phyloP scores from a whole-genome alignment of 176 grass and related monocot species.

The Aechmea fasciata region DNA sequence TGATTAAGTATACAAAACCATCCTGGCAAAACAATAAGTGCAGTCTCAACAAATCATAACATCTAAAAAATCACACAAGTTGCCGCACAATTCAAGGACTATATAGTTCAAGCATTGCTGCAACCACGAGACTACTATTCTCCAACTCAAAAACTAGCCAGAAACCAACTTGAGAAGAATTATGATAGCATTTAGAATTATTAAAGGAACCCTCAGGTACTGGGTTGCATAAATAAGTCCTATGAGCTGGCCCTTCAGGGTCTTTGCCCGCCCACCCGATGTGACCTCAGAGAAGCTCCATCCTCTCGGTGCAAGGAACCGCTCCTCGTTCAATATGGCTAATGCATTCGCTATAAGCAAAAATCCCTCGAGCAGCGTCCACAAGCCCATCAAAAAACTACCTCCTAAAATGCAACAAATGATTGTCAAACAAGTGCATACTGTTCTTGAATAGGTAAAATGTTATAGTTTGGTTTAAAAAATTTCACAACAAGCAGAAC shows the following conservation, averaged over 20 bases:
- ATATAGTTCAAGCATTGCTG: background rate
- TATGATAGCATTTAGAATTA: slow-evolving; percentile 68
- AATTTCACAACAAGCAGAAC: too few relatives aligned
- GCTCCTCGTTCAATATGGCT: slow-evolving; percentile 78
- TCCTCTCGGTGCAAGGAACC: slow-evolving; percentile 61
- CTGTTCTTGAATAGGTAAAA: too few relatives aligned
- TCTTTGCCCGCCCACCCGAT: slow-evolving; percentile 51
- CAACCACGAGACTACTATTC: background rate
- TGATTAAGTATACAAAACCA: too few relatives aligned
- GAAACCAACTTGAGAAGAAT: slow-evolving; percentile 70
- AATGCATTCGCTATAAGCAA: slow-evolving; percentile 71
- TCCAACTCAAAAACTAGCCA: slow-evolving; percentile 27
- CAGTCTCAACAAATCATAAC: too few relatives aligned
- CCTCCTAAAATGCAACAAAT: too few relatives aligned
- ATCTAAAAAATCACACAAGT: too few relatives aligned
- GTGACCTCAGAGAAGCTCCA: slow-evolving; percentile 90
- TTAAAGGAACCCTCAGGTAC: slow-evolving; percentile 63
- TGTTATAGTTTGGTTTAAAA: too few relatives aligned
- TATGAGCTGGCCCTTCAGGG: slow-evolving; percentile 69
- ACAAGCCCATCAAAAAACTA: slow-evolving; percentile 35
- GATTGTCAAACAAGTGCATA: too few relatives aligned
- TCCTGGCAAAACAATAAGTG: too few relatives aligned
- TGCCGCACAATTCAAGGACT: too few relatives aligned
- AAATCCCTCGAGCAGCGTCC: slow-evolving; percentile 69
- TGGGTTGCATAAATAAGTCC: slow-evolving; percentile 72